These are phyloP conservation scores for Urochloa ruziziensis DNA, from an alignment of 176 grass and related monocot genomes.

Conservation along the genomic window DNA sequence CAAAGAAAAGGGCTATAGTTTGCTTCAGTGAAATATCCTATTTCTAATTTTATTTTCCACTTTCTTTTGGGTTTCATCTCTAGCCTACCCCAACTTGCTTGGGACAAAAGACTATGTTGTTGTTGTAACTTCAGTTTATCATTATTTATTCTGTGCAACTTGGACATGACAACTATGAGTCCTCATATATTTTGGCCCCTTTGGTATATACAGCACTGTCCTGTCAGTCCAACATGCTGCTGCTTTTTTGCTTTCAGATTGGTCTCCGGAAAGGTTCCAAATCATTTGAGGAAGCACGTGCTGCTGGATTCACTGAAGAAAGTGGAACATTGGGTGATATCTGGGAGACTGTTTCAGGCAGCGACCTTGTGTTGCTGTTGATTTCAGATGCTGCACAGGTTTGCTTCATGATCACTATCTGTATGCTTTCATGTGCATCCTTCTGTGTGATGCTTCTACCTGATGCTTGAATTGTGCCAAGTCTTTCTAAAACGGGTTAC, in stretches of 20 bases:
- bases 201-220: not conserved
- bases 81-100: no score
- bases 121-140: not conserved
- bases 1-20: no score
- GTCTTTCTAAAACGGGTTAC: not conserved
- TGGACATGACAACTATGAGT: slow-evolving; percentile 3
- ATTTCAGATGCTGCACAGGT: slow-evolving; percentile 97
- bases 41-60: not conserved
- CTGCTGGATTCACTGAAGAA: slow-evolving; percentile 84
- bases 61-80: no score
- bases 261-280: slow-evolving; percentile 81
- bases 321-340: slow-evolving; percentile 81
- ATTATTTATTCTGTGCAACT: not conserved
- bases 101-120: no score
- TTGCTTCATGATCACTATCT: slow-evolving; percentile 9
- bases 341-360: slow-evolving; percentile 79
- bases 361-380: slow-evolving; percentile 84
- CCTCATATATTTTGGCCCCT: not conserved
- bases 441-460: not conserved
- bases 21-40: not conserved
- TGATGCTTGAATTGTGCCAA: not conserved
- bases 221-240: not conserved
- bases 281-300: slow-evolving; percentile 79
- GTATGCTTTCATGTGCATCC: not conserved
- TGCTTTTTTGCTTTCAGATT: slow-evolving; percentile 54